phyloP scores from a whole-genome alignment of 225 moss, liverwort and hornwort genomes.

The Bryum argenteum region DNA sequence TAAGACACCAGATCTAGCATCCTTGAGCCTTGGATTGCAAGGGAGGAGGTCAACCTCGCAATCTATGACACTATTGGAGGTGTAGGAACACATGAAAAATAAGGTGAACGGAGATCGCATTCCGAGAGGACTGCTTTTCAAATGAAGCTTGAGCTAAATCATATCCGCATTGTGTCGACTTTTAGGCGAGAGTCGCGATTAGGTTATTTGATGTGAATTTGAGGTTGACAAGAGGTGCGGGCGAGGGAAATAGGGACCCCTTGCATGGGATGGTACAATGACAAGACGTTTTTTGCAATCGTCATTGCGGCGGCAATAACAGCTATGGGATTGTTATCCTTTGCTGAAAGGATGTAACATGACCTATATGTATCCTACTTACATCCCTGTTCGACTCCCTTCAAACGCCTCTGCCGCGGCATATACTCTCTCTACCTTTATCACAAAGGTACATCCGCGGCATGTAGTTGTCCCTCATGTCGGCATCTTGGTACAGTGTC shows the following conservation, averaged over 20 bases:
- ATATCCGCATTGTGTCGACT: background rate
- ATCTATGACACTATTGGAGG: too few species aligned
- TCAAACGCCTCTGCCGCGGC: constrained; percentile 57
- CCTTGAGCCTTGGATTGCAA: background rate
- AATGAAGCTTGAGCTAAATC: constrained; percentile 15
- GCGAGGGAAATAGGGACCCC: constrained; percentile 45
- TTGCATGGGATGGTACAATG: constrained; percentile 48
- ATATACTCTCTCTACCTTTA: constrained; percentile 83
- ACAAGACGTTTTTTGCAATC: constrained; percentile 50
- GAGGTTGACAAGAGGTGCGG: constrained; percentile 20
- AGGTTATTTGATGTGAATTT: constrained; percentile 24
- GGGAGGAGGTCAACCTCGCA: background rate
- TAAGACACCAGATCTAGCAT: constrained; percentile 11
- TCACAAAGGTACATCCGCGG: constrained; percentile 85
- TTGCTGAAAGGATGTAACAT: constrained; percentile 76
- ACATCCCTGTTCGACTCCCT: constrained; percentile 68
- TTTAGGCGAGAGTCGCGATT: constrained; percentile 25
- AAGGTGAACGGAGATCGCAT: background rate
- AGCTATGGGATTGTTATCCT: constrained; percentile 69
- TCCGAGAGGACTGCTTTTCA: background rate
- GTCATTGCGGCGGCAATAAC: constrained; percentile 45
- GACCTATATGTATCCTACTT: constrained; percentile 99
- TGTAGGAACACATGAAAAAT: background rate
- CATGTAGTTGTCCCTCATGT: constrained; percentile 81
- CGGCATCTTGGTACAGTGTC: constrained; percentile 84